Percentiles rank a stretch among this genome's conserved stretches.
phyloP scores from a whole-genome alignment of 441 rosid species.

The Metrosideros polymorpha region DNA sequence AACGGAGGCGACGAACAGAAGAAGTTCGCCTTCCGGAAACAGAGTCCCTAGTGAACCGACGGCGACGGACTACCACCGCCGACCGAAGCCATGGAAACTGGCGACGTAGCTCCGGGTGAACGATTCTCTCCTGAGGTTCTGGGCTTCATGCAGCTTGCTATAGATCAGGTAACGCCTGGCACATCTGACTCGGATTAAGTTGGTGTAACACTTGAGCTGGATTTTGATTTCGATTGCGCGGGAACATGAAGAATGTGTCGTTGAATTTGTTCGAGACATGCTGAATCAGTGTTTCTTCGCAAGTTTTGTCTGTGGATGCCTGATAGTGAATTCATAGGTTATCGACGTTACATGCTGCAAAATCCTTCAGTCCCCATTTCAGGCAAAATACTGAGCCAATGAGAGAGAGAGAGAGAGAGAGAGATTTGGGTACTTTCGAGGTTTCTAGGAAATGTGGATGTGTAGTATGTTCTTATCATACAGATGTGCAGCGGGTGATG shows the following conservation, averaged over 20 bases:
- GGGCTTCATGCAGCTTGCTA: background rate
- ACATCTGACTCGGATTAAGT: background rate
- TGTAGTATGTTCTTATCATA: too few relatives aligned
- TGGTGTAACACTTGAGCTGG: background rate
- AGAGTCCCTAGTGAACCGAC: background rate
- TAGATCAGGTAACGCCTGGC: background rate
- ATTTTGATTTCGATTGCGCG: background rate
- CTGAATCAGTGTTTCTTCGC: background rate
- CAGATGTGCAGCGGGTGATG: too few relatives aligned
- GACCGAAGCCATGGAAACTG: background rate
- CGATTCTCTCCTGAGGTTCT: background rate
- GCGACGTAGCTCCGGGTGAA: background rate
- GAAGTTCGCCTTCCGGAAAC: background rate
- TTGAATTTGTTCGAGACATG: background rate
- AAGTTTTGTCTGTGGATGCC: background rate
- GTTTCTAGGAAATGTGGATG: too few relatives aligned
- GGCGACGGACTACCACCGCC: background rate
- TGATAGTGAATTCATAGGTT: background rate
- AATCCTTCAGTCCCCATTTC: too few relatives aligned
- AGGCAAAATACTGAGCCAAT: too few relatives aligned
- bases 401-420: too few relatives aligned
- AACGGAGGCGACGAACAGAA: background rate
- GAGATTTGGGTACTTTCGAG: too few relatives aligned
- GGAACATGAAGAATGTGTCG: background rate
- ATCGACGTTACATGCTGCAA: background rate